Evolutionary conservation across 2,329 filamentous ascomycete species (phyloP), one percentile per base, ranked within the genome.

Genomic region (Clonostachys chloroleuca): DNA sequence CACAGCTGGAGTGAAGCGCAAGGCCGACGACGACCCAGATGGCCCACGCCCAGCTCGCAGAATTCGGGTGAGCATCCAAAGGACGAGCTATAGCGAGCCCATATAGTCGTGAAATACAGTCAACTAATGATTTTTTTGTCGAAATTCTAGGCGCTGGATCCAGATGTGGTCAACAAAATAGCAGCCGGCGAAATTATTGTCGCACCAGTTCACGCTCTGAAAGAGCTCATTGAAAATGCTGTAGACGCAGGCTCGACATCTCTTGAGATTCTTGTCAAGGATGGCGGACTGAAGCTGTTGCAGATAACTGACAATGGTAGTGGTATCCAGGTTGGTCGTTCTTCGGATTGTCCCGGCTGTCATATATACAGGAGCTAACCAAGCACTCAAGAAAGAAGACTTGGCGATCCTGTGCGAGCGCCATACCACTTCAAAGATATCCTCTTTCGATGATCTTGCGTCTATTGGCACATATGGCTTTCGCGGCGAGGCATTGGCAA

Each of bases 141-240:
- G 10, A 30, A 30, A 37, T 5, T 14, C 2, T 47, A 95, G 84
- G 87, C 92, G 13, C 79, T 99, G 24, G 89, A 95, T 59, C 84
- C 88, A 52, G 87, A 94, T 70, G 94, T 99, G 18, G 88, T 99
- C 54, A 99, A 97, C 74, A 99, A 97, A 66, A 99, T 99, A 56
- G 94, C 94, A 1, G 94, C 94, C 1, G 94, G 94, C 17, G 94
- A 99, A 66, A 99, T 99, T 58, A 99, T 99, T 51, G 91, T 99
- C 43, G 92, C 94, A 3, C 95, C 94, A 0, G 91, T 96, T 30
- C 90, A 99, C 66, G 94, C 95, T 4, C 69, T 99, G 48, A 99
- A 99, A 67, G 94, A 99, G 64, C 74, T 99, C 44, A 91, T 99
- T 12, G 94, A 99, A 65, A 99, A 99, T 59, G 87, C 94, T 5